These are phyloP conservation scores for Backusella tarrabulga DNA, from an alignment of 192 early-diverging fungal genomes.

Conservation along the genomic window DNA sequence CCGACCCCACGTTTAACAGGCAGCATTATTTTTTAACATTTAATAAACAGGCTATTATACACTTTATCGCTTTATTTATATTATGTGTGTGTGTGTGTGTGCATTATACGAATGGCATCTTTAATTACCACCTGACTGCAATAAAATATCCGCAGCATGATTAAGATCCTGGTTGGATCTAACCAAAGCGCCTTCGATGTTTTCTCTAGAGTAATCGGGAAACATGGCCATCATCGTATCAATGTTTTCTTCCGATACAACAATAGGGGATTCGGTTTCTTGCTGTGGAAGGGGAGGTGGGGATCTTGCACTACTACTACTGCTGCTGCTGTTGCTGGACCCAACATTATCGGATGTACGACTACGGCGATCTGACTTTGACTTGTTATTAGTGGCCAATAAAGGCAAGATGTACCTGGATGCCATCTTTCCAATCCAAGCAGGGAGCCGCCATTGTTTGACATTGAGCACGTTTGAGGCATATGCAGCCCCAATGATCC, in stretches of 20 bases:
- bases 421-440: constrained; percentile 34
- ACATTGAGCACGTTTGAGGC: constrained; percentile 39
- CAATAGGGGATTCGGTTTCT: not conserved
- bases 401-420: constrained; percentile 42
- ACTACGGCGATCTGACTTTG: constrained; percentile 23
- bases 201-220: constrained; percentile 41
- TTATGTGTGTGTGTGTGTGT: not conserved
- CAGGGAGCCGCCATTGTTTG: constrained; percentile 52
- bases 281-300: not conserved
- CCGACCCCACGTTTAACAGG: not conserved
- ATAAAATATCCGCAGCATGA: constrained; percentile 45
- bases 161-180: constrained; percentile 54
- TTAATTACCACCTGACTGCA: constrained; percentile 12
- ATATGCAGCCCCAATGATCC: constrained; percentile 46
- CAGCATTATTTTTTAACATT: not conserved
- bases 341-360: not conserved
- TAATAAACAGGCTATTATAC: not conserved
- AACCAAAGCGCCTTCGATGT: constrained; percentile 43
- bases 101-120: not conserved
- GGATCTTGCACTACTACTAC: not conserved
- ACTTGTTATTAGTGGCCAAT: constrained; percentile 36
- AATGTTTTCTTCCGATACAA: constrained; percentile 41
- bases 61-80: not conserved
- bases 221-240: constrained; percentile 53
- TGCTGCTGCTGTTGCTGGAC: not conserved